These are phyloP conservation scores for Mycena floridula DNA, from an alignment of 768 basidiomycete species.

Conservation along the genomic window DNA sequence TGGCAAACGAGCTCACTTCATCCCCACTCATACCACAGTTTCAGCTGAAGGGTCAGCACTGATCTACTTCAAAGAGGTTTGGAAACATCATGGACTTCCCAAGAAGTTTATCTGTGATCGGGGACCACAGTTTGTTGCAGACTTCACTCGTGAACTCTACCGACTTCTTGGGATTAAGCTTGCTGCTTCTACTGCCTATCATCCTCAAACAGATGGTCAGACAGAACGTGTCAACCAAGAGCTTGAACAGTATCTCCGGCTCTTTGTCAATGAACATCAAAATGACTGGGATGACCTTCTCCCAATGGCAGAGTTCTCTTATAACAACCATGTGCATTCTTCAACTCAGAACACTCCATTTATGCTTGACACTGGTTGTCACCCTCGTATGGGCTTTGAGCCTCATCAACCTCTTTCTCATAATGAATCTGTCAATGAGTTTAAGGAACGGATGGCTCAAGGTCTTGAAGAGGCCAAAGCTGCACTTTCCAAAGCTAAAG, in stretches of 20 bases:
- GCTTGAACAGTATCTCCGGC: conserved; percentile 25
- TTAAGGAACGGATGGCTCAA: conserved; percentile 1
- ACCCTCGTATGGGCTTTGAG: conserved; percentile 10
- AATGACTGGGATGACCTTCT: conserved; percentile 24
- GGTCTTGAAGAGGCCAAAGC: conserved; percentile 1
- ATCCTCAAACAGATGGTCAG: conserved; percentile 30
- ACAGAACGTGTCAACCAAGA: conserved; percentile 28
- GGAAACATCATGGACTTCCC: conserved; percentile 20
- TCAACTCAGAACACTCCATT: conserved; percentile 20
- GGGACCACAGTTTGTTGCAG: conserved; percentile 22
- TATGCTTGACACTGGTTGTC: conserved; percentile 14
- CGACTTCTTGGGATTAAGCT: conserved; percentile 23
- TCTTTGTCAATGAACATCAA: conserved; percentile 19
- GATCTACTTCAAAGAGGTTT: conserved; percentile 15
- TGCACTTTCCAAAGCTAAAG: background rate
- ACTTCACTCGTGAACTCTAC: conserved; percentile 25
- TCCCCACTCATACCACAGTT: conserved; percentile 14
- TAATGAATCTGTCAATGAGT: background rate
- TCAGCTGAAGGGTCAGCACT: conserved; percentile 13
- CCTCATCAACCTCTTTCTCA: background rate
- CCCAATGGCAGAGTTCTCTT: conserved; percentile 22
- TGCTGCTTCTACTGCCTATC: conserved; percentile 29
- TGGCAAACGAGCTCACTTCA: conserved; percentile 14
- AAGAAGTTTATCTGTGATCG: conserved; percentile 19
- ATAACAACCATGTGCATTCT: conserved; percentile 23